Percentiles rank a stretch among this genome's conserved stretches.
These are phyloP conservation scores for Aspergillus sp. DNA, from an alignment of 2,329 filamentous ascomycete species.

Conservation along the genomic window DNA sequence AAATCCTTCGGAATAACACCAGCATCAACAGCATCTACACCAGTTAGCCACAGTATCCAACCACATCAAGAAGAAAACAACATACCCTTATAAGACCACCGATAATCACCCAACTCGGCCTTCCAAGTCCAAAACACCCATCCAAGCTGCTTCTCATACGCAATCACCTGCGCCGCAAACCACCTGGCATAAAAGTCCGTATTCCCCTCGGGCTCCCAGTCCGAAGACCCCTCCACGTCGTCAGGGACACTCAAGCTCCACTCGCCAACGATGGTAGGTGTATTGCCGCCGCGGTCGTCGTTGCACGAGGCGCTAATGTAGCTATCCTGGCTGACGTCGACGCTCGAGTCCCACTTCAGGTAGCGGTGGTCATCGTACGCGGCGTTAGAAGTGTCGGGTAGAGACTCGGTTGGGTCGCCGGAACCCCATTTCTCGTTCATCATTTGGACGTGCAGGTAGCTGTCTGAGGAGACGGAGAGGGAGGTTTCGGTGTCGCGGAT, in stretches of 20 bases:
- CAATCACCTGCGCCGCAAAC: conserved; percentile 57
- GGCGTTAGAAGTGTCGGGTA: conserved; percentile 36
- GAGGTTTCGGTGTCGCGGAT: conserved; percentile 52
- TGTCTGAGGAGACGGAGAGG: conserved; percentile 43
- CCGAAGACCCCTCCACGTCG: conserved; percentile 45
- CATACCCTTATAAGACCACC: conserved; percentile 31
- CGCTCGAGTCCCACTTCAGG: conserved; percentile 51
- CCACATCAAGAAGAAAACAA: background rate
- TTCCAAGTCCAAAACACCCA: conserved; percentile 66
- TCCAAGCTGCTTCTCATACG: conserved; percentile 55
- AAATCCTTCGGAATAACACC: conserved; percentile 41
- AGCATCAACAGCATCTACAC: conserved; percentile 37
- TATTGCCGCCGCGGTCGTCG: conserved; percentile 45
- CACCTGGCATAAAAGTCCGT: conserved; percentile 56
- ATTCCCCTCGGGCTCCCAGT: conserved; percentile 46
- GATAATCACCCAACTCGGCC: conserved; percentile 40
- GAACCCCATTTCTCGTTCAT: conserved; percentile 53
- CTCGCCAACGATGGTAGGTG: conserved; percentile 57
- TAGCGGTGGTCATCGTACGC: conserved; percentile 62
- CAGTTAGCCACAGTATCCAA: conserved; percentile 53
- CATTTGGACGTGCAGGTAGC: conserved; percentile 37
- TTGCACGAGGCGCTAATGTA: conserved; percentile 56
- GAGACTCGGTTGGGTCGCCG: conserved; percentile 10
- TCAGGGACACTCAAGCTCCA: conserved; percentile 57
- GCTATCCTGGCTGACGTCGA: conserved; percentile 46